Percentiles rank a stretch among this genome's conserved stretches.
These are phyloP conservation scores for Tephrocybe sp. DNA, from an alignment of 768 basidiomycete species.

Conservation along the genomic window DNA sequence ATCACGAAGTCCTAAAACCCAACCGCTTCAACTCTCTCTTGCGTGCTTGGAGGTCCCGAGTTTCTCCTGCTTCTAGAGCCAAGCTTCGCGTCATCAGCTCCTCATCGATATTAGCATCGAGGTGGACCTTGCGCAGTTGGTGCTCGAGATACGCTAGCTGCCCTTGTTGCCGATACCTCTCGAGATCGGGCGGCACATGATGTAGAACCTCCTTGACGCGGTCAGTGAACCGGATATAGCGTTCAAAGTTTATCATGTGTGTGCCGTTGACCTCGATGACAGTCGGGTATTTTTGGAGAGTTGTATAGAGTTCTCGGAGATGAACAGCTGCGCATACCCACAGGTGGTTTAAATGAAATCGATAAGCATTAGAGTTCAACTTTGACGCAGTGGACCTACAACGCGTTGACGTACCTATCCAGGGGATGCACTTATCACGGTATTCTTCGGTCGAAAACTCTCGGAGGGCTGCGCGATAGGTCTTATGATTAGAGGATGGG, in stretches of 20 bases:
- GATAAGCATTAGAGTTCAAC: neutral
- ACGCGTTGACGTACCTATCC: constrained; percentile 33
- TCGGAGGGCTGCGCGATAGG: constrained; percentile 35
- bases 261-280: constrained; percentile 29
- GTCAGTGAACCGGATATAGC: constrained; percentile 37
- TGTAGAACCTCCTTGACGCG: constrained; percentile 32
- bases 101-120: constrained; percentile 28
- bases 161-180: constrained; percentile 28
- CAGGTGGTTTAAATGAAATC: neutral
- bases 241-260: constrained; percentile 42
- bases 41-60: constrained; percentile 18
- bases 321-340: constrained; percentile 35
- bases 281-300: constrained; percentile 30
- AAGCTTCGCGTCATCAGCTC: constrained; percentile 34
- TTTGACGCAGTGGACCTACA: neutral
- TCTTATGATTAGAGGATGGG: constrained; percentile 32
- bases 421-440: constrained; percentile 34
- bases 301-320: constrained; percentile 32
- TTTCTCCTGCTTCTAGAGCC: constrained; percentile 28
- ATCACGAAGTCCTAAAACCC: constrained; percentile 20
- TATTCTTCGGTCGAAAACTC: constrained; percentile 21
- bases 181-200: constrained; percentile 33
- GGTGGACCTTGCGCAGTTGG: constrained; percentile 32
- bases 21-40: constrained; percentile 21
- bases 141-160: constrained; percentile 42